Conservation (phyloP, 345 rosid species). For the Raphanus sativus region DNA sequence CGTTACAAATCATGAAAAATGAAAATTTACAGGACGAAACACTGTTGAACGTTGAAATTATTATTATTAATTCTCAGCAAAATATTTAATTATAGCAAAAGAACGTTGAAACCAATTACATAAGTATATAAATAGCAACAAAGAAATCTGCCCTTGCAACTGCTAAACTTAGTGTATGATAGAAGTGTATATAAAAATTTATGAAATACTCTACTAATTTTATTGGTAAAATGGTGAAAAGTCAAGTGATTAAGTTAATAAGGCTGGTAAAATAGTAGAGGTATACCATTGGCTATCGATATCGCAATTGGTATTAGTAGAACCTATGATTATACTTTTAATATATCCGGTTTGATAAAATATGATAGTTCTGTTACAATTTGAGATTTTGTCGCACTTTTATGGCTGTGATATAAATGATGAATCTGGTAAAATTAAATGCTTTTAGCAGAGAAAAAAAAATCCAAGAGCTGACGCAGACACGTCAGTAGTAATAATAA, state of each 20-base stretch:
- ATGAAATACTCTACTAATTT: neutral
- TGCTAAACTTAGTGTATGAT: neutral
- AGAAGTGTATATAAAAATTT: neutral
- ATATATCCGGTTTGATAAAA: conserved; percentile 17
- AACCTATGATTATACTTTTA: conserved; percentile 1
- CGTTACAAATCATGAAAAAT: conserved; percentile 8
- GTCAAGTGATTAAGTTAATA: neutral
- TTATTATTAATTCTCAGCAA: neutral
- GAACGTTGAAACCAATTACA: neutral
- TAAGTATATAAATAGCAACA: neutral
- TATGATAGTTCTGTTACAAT: conserved; percentile 7
- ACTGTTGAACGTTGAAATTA: neutral
- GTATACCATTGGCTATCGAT: neutral
- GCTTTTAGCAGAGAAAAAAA: conserved; percentile 23
- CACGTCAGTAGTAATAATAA: conserved; percentile 34
- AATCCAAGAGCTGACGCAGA: conserved; percentile 32
- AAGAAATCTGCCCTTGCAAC: neutral
- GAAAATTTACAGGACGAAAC: neutral
- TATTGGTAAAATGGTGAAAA: neutral
- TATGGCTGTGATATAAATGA: conserved; percentile 31
- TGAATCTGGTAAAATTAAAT: conserved; percentile 34
- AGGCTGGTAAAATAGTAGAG: neutral
- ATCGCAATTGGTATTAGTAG: neutral
- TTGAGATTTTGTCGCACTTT: conserved; percentile 2
- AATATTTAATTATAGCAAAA: neutral